Evolutionary conservation across 129 eudicot species (phyloP), one percentile per base, ranked within the genome.

Genomic region (Pittosporum tobira): DNA sequence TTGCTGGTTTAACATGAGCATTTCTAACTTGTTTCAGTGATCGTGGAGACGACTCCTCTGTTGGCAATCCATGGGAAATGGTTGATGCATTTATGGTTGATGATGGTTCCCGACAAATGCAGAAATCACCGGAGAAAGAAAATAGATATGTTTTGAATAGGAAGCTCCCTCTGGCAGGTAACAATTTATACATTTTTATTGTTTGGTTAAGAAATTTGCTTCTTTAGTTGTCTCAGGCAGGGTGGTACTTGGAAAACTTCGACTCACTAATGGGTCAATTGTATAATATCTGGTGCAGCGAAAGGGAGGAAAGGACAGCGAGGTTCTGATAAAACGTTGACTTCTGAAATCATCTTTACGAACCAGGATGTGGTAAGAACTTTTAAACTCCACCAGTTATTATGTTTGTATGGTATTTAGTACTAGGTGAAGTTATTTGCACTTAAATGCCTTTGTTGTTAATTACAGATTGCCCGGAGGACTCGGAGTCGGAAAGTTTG

Each of bases 381-480:
- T 30, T 15, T 50, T 14, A 55, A 25, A 10, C 43, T 20, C 50
- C 13, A 2, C 47, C 26, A 18, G 36, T 25, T 56, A 4, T 13
- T 40, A 1, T 38, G 45, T 38, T 38, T 38, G 45, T 38, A 8
- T 3, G 45, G 12, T 38, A 38, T 8, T 38, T n/a, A n/a, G n/a
- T n/a, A n/a, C n/a, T n/a, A n/a, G 45, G n/a, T 31, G 60, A 31
- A 10, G n/a, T 5, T 53, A 16, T 55, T 27, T 52, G 44, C 13
- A 55, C 30, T 55, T 7, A 28, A n/a, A n/a, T n/a, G n/a, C n/a
- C n/a, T 43, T 24, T 6, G 38, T 51, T 60, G 21, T 30, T 27
- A 52, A 27, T 64, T 75, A 30, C 81, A 75, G 81, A 60, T 70
- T 65, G 76, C 69, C 29, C 68, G 55, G 4, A 70, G 81, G 58